These are phyloP conservation scores for Saturnispora halmiae DNA, from an alignment of 805 yeast genomes.

Conservation along the genomic window DNA sequence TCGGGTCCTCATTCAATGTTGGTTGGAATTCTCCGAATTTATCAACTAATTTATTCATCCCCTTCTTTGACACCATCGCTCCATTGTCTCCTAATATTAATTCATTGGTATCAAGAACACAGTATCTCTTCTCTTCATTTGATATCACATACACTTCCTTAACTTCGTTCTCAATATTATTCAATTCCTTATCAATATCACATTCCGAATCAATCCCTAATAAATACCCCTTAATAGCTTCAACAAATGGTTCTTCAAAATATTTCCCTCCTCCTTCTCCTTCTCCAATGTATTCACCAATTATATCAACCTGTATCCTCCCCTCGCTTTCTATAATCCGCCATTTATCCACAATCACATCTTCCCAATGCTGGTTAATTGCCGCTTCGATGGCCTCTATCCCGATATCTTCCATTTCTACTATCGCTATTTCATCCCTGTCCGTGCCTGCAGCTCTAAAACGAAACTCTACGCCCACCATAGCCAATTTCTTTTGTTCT, in stretches of 20 bases:
- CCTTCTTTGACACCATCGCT: neutral
- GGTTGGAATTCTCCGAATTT: neutral
- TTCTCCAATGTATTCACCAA: neutral
- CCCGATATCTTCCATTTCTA: neutral
- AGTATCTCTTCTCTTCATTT: neutral
- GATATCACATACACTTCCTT: slow-evolving; percentile 5
- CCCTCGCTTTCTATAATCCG: neutral
- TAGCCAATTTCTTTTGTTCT: neutral
- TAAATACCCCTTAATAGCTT: neutral
- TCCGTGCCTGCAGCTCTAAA: slow-evolving; percentile 2
- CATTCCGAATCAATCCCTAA: neutral
- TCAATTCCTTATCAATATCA: neutral
- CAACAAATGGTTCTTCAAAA: neutral
- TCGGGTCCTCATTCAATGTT: neutral
- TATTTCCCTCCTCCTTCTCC: neutral
- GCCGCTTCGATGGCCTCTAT: neutral
- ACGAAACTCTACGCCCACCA: slow-evolving; percentile 2
- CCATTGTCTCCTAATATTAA: neutral
- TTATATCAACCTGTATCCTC: neutral
- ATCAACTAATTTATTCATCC: neutral
- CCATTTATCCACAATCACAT: slow-evolving; percentile 1
- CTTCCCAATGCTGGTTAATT: slow-evolving; percentile 2
- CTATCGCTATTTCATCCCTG: neutral
- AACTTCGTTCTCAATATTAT: neutral
- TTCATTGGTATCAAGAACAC: slow-evolving; percentile 3